Conservation (phyloP, 768 basidiomycete genomes). For the Mycena leptocephala region DNA sequence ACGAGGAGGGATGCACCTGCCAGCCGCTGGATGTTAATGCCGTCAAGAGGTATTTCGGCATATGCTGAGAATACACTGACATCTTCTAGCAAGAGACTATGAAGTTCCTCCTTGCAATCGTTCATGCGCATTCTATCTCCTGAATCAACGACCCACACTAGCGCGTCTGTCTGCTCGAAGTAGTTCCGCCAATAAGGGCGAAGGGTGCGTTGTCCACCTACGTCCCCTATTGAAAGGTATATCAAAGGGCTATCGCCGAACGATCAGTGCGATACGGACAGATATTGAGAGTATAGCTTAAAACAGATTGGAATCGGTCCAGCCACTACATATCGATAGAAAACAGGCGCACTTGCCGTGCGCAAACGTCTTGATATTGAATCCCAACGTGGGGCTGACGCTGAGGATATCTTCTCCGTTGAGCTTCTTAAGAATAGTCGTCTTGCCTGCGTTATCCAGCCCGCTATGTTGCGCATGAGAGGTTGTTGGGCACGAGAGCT, state of each 20-base stretch:
- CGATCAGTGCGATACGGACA: slow-evolving; percentile 62
- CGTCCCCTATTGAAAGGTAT: slow-evolving; percentile 82
- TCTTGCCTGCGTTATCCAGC: slow-evolving; percentile 98
- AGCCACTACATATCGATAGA: slow-evolving; percentile 35
- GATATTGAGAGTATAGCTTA: slow-evolving; percentile 85
- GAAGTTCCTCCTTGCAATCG: slow-evolving; percentile 92
- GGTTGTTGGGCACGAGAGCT: slow-evolving; percentile 23
- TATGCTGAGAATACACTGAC: slow-evolving; percentile 63
- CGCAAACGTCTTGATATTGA: slow-evolving; percentile 98
- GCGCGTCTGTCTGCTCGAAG: slow-evolving; percentile 97
- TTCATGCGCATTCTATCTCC: slow-evolving; percentile 91
- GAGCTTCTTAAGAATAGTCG: slow-evolving; percentile 96
- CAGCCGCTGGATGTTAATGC: slow-evolving; percentile 73
- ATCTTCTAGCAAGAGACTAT: slow-evolving; percentile 91
- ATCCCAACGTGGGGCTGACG: slow-evolving; percentile 95
- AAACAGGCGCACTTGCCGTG: slow-evolving; percentile 82
- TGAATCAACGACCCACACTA: slow-evolving; percentile 99
- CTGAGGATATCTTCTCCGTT: slow-evolving; percentile 92
- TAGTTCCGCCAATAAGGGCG: slow-evolving; percentile 99
- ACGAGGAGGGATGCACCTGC: slow-evolving; percentile 97
- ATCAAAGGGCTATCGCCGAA: slow-evolving; percentile 31
- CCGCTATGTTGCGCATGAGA: slow-evolving; percentile 70
- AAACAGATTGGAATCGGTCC: slow-evolving; percentile 29
- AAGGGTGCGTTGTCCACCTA: slow-evolving; percentile 96
- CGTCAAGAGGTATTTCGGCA: slow-evolving; percentile 31